Conservation (phyloP, 179 eudicot genomes). For the Camellia oleifera region DNA sequence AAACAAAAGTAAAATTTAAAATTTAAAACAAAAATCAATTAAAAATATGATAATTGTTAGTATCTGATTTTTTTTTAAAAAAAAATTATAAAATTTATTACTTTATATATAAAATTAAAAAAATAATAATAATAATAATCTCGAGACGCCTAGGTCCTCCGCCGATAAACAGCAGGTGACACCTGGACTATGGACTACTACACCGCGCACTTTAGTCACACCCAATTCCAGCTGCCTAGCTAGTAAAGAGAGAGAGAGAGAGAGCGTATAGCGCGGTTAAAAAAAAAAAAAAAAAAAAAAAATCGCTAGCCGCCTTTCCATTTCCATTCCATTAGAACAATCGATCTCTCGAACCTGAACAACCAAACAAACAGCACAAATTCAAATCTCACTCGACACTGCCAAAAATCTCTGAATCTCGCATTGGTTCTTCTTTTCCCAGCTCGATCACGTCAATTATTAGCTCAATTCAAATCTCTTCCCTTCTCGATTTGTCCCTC, state of each 20-base stretch:
- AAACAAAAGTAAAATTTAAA: too few species aligned
- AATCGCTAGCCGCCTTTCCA: not conserved
- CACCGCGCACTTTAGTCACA: conserved; percentile 14
- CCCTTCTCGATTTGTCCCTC: not conserved
- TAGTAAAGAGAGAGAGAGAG: not conserved
- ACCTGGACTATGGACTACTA: conserved; percentile 6
- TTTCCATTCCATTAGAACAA: not conserved
- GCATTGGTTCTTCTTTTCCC: not conserved
- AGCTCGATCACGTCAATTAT: not conserved
- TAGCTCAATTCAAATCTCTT: not conserved
- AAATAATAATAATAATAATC: too few species aligned
- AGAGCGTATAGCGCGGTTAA: too few species aligned
- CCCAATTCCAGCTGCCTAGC: conserved; percentile 13
- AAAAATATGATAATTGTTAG: too few species aligned
- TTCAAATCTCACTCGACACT: not conserved
- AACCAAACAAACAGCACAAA: not conserved
- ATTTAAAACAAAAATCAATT: too few species aligned
- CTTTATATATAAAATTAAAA: too few species aligned
- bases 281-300: too few species aligned
- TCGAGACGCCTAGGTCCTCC: not conserved
- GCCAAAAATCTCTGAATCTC: not conserved
- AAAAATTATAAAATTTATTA: too few species aligned
- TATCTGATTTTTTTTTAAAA: too few species aligned
- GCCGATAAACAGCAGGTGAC: not conserved
- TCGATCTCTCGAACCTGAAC: not conserved